phyloP scores from a whole-genome alignment of 2,329 filamentous ascomycete genomes.

The Biscogniauxia marginata region DNA sequence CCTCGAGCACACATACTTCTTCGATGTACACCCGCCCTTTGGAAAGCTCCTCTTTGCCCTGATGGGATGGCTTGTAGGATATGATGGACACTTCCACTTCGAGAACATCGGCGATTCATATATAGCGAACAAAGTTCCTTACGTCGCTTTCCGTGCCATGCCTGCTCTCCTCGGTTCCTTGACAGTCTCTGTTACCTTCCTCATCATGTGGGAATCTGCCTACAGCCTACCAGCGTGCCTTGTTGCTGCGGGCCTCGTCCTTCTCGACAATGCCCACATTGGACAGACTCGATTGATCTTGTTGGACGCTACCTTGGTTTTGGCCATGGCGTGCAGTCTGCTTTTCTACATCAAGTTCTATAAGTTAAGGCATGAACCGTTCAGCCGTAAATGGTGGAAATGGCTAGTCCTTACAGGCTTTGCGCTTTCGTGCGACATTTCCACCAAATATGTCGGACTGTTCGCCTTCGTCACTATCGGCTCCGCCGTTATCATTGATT shows the following conservation, averaged over 20 bases:
- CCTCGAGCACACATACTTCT: constrained; percentile 96
- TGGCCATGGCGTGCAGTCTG: constrained; percentile 94
- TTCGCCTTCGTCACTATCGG: constrained; percentile 98
- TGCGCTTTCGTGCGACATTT: constrained; percentile 93
- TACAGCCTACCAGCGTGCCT: constrained; percentile 94
- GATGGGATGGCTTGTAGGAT: constrained; percentile 96
- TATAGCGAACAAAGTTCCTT: constrained; percentile 93
- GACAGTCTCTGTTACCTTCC: constrained; percentile 88
- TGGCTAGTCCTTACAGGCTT: constrained; percentile 96
- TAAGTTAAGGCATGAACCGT: constrained; percentile 86
- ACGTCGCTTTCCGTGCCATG: constrained; percentile 91
- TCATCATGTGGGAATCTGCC: constrained; percentile 99
- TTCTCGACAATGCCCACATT: constrained; percentile 97
- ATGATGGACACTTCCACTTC: constrained; percentile 95
- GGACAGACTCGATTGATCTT: constrained; percentile 94
- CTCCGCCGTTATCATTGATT: constrained; percentile 86
- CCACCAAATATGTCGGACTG: constrained; percentile 93
- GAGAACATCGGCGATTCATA: constrained; percentile 99
- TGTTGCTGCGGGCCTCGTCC: constrained; percentile 78
- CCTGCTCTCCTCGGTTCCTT: constrained; percentile 88
- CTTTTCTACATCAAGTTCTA: constrained; percentile 97
- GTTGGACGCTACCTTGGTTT: constrained; percentile 87
- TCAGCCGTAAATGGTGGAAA: constrained; percentile 98
- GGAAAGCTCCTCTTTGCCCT: constrained; percentile 97
- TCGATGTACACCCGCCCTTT: constrained; percentile 98